Evolutionary conservation across 768 basidiomycete species (phyloP).

Genomic region (Tephrocybe rancida): DNA sequence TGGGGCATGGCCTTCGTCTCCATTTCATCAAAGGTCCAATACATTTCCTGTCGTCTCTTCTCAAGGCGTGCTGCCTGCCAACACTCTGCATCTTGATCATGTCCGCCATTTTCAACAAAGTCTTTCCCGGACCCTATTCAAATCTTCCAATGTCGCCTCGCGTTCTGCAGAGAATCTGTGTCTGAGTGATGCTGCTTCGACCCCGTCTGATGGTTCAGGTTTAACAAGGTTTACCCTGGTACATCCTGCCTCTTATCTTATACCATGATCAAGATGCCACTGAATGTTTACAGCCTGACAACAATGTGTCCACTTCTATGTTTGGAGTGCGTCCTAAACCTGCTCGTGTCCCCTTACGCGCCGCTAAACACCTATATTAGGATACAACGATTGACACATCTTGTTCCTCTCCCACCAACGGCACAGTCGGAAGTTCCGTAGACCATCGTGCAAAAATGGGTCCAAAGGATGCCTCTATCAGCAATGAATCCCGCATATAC

Average conservation of each 20-base stretch:
- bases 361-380: neutral
- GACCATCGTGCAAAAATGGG: neutral
- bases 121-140: conserved; percentile 20
- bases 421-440: neutral
- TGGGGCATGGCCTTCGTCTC: conserved; percentile 44
- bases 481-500: conserved; percentile 8
- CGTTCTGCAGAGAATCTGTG: conserved; percentile 1
- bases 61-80: neutral
- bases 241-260: neutral
- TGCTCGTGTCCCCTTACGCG: neutral
- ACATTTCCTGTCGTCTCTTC: conserved; percentile 19
- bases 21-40: conserved; percentile 19
- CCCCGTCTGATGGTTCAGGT: conserved; percentile 20
- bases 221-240: conserved; percentile 22
- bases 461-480: neutral
- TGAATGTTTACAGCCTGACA: conserved; percentile 6
- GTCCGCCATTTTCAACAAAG: conserved; percentile 28
- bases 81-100: conserved; percentile 26
- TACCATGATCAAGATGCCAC: neutral
- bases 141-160: neutral
- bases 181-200: conserved; percentile 8
- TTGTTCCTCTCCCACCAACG: neutral
- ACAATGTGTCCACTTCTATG: conserved; percentile 1
- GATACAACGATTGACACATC: conserved; percentile 5
- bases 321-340: neutral